Conservation (phyloP, 2,329 filamentous ascomycete genomes). For the Catunica adiposa region DNA sequence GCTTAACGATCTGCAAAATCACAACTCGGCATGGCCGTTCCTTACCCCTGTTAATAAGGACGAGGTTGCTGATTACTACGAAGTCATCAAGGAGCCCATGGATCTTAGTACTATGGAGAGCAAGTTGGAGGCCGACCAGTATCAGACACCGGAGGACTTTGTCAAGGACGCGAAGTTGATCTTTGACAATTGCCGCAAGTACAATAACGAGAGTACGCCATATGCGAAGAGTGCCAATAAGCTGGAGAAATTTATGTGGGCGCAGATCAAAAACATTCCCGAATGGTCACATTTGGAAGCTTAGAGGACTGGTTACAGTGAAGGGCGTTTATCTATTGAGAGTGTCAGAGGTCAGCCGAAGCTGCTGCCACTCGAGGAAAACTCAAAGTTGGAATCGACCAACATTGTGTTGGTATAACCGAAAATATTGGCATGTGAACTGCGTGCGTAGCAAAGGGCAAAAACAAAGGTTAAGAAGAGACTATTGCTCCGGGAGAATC, state of each 20-base stretch:
- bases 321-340: too few relatives aligned
- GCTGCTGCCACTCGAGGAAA: too few relatives aligned
- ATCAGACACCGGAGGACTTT: slow-evolving; percentile 82
- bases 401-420: too few relatives aligned
- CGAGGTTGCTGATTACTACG: slow-evolving; percentile 96
- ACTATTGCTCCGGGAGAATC: too few relatives aligned
- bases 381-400: too few relatives aligned
- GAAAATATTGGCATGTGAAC: too few relatives aligned
- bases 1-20: slow-evolving; percentile 89
- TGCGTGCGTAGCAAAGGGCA: too few relatives aligned
- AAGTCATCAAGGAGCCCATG: slow-evolving; percentile 97
- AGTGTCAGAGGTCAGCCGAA: too few relatives aligned
- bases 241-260: slow-evolving; percentile 89
- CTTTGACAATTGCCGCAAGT: slow-evolving; percentile 86
- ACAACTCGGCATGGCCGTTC: slow-evolving; percentile 88
- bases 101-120: slow-evolving; percentile 89
- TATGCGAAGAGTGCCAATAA: slow-evolving; percentile 94
- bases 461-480: too few relatives aligned
- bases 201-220: slow-evolving; percentile 88
- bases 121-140: slow-evolving; percentile 86
- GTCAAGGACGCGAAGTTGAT: slow-evolving; percentile 75
- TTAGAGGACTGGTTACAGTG: not conserved
- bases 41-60: slow-evolving; percentile 84
- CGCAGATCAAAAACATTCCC: slow-evolving; percentile 75
- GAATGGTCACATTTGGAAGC: slow-evolving; percentile 61